phyloP scores from a whole-genome alignment of 768 basidiomycete genomes.

The Macrolepiota albuminosa region DNA sequence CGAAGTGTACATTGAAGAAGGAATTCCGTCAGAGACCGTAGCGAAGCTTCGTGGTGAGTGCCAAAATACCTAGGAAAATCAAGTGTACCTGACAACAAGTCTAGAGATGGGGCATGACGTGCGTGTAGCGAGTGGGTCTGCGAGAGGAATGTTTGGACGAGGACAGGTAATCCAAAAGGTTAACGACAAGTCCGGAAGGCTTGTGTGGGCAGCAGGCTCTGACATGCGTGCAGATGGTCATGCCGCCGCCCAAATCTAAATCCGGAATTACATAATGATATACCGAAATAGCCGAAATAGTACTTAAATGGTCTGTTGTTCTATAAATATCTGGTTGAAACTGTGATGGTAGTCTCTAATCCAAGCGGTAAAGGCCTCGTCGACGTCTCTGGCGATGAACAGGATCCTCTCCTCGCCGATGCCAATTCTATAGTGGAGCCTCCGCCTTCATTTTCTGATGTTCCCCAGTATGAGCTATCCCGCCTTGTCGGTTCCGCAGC shows the following conservation, averaged over 20 bases:
- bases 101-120: slow-evolving; percentile 90
- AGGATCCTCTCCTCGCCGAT: neutral
- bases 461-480: neutral
- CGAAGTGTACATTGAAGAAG: slow-evolving; percentile 88
- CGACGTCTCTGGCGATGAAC: neutral
- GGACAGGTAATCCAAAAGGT: slow-evolving; percentile 90
- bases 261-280: neutral
- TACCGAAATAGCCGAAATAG: too few relatives aligned
- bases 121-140: slow-evolving; percentile 54
- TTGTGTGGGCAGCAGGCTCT: slow-evolving; percentile 94
- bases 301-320: neutral
- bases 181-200: slow-evolving; percentile 54
- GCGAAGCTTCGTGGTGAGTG: slow-evolving; percentile 59
- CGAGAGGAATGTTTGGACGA: slow-evolving; percentile 66
- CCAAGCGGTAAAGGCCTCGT: slow-evolving; percentile 5
- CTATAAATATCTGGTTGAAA: slow-evolving; percentile 3
- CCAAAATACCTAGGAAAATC: neutral
- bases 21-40: slow-evolving; percentile 59
- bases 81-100: slow-evolving; percentile 2
- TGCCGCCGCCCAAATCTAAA: slow-evolving; percentile 77
- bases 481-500: neutral
- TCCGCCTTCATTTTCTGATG: slow-evolving; percentile 11
- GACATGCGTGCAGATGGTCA: slow-evolving; percentile 88
- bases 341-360: slow-evolving; percentile 7
- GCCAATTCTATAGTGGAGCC: neutral